These are phyloP conservation scores for Chaetomium fimeti DNA, from an alignment of 495 filamentous ascomycete species.

Conservation along the genomic window DNA sequence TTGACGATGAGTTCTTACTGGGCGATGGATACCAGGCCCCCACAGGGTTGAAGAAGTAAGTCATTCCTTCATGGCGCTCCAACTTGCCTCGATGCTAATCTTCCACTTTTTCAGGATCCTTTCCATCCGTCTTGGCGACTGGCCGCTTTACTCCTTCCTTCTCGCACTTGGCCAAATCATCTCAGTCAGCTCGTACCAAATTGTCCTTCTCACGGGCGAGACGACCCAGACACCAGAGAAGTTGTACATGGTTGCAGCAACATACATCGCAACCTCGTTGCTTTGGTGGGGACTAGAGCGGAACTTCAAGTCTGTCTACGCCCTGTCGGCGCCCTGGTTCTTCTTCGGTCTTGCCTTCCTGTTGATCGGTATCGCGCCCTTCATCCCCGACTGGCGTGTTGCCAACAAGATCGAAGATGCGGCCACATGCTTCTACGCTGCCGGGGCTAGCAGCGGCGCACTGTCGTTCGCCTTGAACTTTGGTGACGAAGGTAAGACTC, in stretches of 20 bases:
- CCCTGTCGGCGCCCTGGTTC: slow-evolving; percentile 58
- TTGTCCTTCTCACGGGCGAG: slow-evolving; percentile 62
- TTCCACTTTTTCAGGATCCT: slow-evolving; percentile 28
- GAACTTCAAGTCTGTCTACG: slow-evolving; percentile 54
- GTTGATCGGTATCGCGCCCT: slow-evolving; percentile 63
- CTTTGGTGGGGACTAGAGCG: slow-evolving; percentile 65
- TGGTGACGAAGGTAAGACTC: slow-evolving; percentile 52
- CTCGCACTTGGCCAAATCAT: slow-evolving; percentile 67
- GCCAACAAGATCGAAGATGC: slow-evolving; percentile 55
- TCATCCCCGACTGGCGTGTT: slow-evolving; percentile 38
- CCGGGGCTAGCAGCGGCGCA: slow-evolving; percentile 59
- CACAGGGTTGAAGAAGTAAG: slow-evolving; percentile 57
- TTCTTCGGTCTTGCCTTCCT: slow-evolving; percentile 63
- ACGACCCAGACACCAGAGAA: slow-evolving; percentile 59
- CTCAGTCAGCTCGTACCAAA: slow-evolving; percentile 66
- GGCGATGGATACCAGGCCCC: slow-evolving; percentile 65
- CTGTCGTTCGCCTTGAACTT: slow-evolving; percentile 68
- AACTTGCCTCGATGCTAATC: neutral
- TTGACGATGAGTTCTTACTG: slow-evolving; percentile 58
- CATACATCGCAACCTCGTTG: slow-evolving; percentile 60
- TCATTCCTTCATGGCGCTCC: slow-evolving; percentile 23
- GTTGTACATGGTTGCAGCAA: slow-evolving; percentile 61
- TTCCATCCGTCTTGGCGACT: slow-evolving; percentile 52
- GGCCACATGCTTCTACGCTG: slow-evolving; percentile 60
- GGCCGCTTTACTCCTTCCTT: slow-evolving; percentile 72